Evolutionary conservation across 345 rosid species (phyloP), one percentile per base, ranked within the genome.

Genomic region (Salix exigua): DNA sequence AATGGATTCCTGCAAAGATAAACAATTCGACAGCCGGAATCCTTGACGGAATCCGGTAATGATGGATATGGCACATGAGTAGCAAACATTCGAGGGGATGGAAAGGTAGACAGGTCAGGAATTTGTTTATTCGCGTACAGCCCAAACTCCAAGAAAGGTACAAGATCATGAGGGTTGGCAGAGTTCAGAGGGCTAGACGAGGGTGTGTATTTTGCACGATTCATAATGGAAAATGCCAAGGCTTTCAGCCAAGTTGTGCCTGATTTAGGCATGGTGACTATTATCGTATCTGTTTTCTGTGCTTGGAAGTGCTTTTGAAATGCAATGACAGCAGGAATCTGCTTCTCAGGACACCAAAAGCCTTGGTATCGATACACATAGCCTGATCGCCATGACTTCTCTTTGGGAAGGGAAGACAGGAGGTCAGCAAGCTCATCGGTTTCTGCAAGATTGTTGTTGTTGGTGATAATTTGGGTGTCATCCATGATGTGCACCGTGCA

Each of bases 321-420:
- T 31, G 83, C 78, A 5, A 74, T 21, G 17, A 90, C 83, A 38
- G 97, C 83, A 75, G 89, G 88, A 69, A 94, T 88, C 82, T 91
- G 86, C 30, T 79, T 80, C 28, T 89, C 68, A 46, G 87, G 96
- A 84, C 94, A 92, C 98, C 97, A 94, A 78, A 89, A 94, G 1
- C 89, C 91, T 82, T 91, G 93, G 77, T 84, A 89, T 21, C 76
- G 48, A 63, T 89, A 89, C 66, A 90, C 75, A 79, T 81, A 80
- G 21, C 81, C 83, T 66, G 95, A 88, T 82, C 94, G 80, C 94
- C 95, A 94, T 5, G 94, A 94, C 76, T 75, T 86, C 70, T 88
- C 90, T 60, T 26, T 85, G 0, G 92, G 98, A 71, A 91, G 90
- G 71, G 89, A 77, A 28, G 74, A 83, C 10, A 91, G 78, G 73